A percentile compares a stretch with the other conserved stretches of the same genome.
Conservation (phyloP, 192 early-diverging fungal species). For the Dissophora ornata region DNA sequence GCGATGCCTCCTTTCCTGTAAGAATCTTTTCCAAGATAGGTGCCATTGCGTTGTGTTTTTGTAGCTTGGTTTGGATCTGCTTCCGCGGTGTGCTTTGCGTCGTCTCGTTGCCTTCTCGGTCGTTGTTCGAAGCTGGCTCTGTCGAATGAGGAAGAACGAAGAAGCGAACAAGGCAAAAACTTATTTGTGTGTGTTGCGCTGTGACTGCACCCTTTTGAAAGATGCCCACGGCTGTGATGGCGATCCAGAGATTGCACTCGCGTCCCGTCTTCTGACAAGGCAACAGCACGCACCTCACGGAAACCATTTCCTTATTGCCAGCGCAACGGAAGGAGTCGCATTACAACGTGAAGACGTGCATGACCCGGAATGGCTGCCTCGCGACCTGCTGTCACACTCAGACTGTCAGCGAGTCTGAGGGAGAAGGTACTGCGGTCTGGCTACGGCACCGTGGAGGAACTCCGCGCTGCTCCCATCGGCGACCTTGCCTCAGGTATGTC, state of each 20-base stretch:
- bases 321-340: no score
- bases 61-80: background rate
- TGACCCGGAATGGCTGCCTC: constrained; percentile 12
- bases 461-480: constrained; percentile 4
- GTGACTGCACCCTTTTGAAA: no score
- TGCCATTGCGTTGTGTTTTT: constrained; percentile 9
- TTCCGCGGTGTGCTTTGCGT: no score
- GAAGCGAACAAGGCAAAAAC: no score
- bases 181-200: no score
- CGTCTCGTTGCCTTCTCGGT: no score
- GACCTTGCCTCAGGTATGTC: constrained; percentile 22
- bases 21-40: constrained; percentile 44
- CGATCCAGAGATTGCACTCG: no score
- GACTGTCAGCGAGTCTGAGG: constrained; percentile 16
- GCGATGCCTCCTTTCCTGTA: constrained; percentile 36
- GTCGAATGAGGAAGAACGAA: background rate
- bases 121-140: no score
- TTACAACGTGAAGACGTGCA: background rate
- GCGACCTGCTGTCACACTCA: constrained; percentile 39
- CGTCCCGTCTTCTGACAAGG: no score
- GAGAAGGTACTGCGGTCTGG: constrained; percentile 35
- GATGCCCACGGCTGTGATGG: no score
- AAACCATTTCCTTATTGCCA: no score
- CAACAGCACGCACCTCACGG: no score
- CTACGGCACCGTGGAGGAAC: constrained; percentile 32